A percentile compares a stretch with the other conserved stretches of the same genome.
Conservation (phyloP, 495 filamentous ascomycete species). For the Tuber indicum region DNA sequence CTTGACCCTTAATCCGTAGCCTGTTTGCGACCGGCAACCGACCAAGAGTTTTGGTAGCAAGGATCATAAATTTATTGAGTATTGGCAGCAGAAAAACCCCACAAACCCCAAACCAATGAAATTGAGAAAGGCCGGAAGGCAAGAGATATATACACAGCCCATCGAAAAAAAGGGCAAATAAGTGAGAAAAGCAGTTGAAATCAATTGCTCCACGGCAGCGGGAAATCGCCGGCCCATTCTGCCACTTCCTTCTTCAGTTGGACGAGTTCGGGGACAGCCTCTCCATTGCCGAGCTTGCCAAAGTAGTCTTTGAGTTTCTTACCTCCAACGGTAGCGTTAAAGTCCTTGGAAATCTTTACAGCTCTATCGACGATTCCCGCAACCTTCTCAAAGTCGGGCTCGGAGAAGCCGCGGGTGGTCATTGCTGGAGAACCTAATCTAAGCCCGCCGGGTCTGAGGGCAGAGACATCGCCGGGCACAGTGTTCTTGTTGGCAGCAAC, state of each 20-base stretch:
- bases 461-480: slow-evolving; percentile 89
- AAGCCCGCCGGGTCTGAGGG: slow-evolving; percentile 83
- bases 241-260: slow-evolving; percentile 82
- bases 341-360: slow-evolving; percentile 71
- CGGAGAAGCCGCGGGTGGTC: slow-evolving; percentile 86
- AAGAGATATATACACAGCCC: neutral
- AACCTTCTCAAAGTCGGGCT: slow-evolving; percentile 81
- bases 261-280: slow-evolving; percentile 77
- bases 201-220: slow-evolving; percentile 68
- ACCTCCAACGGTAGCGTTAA: slow-evolving; percentile 72
- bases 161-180: neutral
- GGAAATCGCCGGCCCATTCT: slow-evolving; percentile 92
- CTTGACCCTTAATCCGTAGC: neutral
- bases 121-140: neutral
- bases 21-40: neutral
- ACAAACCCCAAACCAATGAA: neutral
- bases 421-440: slow-evolving; percentile 93
- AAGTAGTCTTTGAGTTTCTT: slow-evolving; percentile 88
- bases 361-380: slow-evolving; percentile 91
- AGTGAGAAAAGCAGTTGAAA: slow-evolving; percentile 28
- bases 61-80: neutral
- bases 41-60: neutral
- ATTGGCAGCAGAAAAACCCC: neutral
- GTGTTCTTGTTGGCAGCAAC: slow-evolving; percentile 99
- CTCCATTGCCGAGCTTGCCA: slow-evolving; percentile 73